These are phyloP conservation scores for Ehretia macrophylla DNA, from an alignment of 257 asterid genomes.

Conservation along the genomic window DNA sequence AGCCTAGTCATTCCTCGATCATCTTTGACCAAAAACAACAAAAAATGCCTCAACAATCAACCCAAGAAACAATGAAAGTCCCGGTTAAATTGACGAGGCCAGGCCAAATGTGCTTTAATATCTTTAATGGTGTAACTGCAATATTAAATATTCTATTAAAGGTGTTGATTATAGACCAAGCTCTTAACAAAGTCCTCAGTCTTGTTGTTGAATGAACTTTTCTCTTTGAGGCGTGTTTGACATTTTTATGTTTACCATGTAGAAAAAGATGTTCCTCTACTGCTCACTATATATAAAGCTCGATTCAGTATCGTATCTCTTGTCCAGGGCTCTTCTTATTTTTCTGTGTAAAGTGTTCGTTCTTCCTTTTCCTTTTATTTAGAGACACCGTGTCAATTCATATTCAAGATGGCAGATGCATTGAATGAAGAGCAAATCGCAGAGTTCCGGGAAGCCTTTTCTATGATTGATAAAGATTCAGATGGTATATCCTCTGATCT, in stretches of 20 bases:
- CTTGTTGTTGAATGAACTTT: background rate
- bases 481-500: conserved; percentile 27
- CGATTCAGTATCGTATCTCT: background rate
- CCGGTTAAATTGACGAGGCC: background rate
- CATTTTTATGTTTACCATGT: background rate
- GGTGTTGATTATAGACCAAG: background rate
- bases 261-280: background rate
- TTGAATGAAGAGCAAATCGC: conserved; percentile 43
- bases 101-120: background rate
- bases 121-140: background rate
- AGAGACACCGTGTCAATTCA: background rate
- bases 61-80: background rate
- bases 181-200: background rate
- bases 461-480: conserved; percentile 50
- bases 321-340: background rate
- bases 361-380: too few relatives aligned
- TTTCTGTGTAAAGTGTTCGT: background rate
- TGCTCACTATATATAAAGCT: background rate
- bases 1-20: too few relatives aligned
- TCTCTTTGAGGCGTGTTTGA: background rate
- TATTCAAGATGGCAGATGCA: conserved; percentile 40
- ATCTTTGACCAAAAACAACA: too few relatives aligned
- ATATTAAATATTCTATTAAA: too few relatives aligned
- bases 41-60: background rate
- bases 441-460: conserved; percentile 52